These are phyloP conservation scores for Kwoniella dejecticola DNA, from an alignment of 768 basidiomycete species.

Conservation along the genomic window DNA sequence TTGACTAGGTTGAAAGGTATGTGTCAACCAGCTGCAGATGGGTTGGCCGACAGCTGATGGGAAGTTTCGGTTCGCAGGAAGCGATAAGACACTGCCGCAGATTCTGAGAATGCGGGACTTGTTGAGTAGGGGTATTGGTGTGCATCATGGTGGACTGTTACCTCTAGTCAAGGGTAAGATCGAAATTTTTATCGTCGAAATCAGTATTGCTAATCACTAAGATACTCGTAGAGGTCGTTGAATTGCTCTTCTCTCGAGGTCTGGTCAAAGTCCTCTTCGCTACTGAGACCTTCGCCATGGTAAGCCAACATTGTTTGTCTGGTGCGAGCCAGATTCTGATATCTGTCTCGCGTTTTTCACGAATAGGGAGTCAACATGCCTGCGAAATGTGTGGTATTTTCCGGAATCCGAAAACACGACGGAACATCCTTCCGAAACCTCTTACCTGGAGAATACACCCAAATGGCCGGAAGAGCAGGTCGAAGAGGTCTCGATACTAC, in stretches of 20 bases:
- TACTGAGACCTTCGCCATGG: slow-evolving; percentile 99
- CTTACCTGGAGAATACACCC: slow-evolving; percentile 75
- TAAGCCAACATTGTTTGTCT: too few species aligned
- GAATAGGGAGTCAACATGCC: slow-evolving; percentile 99
- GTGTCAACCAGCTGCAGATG: slow-evolving; percentile 11
- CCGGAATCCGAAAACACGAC: slow-evolving; percentile 91
- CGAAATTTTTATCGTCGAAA: too few species aligned
- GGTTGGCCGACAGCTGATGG: not conserved
- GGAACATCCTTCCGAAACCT: slow-evolving; percentile 76
- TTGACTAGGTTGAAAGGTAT: slow-evolving; percentile 85
- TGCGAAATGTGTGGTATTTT: slow-evolving; percentile 94
- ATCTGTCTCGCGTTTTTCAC: not conserved
- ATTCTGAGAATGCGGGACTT: slow-evolving; percentile 86
- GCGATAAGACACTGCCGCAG: slow-evolving; percentile 90
- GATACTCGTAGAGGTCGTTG: slow-evolving; percentile 69
- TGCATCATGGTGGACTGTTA: slow-evolving; percentile 94
- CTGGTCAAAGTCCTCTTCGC: slow-evolving; percentile 96
- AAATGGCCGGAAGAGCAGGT: slow-evolving; percentile 98
- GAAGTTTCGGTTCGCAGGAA: slow-evolving; percentile 61
- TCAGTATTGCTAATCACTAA: too few species aligned
- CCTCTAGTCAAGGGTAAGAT: slow-evolving; percentile 90
- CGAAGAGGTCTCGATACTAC: slow-evolving; percentile 92
- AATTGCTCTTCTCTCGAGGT: slow-evolving; percentile 92
- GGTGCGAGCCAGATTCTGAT: slow-evolving; percentile 7
- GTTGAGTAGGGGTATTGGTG: slow-evolving; percentile 88